Base-by-base conservation (phyloP, 306 rosid species). In the Glycine soja region DNA sequence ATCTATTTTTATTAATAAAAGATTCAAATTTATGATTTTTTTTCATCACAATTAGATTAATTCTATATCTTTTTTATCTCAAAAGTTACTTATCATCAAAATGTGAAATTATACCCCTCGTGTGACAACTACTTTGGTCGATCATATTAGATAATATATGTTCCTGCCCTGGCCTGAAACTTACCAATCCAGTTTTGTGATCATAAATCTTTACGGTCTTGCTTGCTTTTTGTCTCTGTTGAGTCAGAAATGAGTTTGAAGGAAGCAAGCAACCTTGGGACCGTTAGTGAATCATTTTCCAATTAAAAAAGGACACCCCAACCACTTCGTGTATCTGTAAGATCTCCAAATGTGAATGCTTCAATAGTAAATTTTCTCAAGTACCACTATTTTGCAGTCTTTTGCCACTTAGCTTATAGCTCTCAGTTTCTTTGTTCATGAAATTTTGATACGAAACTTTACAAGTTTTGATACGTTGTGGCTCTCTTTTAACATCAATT, bases 221-320 rank as follows among this genome's bases (percentile, higher is more conserved):
- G 82, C 53, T 80, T 62, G 74, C 68, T 64, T 51, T 77, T 72
- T 53, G 75, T 78, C 18, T 46, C 30, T 64, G 50, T 24, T 46
- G 46, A 81, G 79, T 81, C 78, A 72, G 78, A 82, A 82, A 74
- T 66, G 92, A 83, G 83, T 84, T 87, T 77, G 67, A 81, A 76
- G 83, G 51, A 89, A 88, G 95, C 88, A 82, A 84, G 83, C 72
- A 69, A 34, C 24, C 78, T 46, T 59, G 85, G 82, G 72, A 81
- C 85, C 74, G 83, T 76, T 70, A 32, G 61, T 30, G 83, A 81
- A 88, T 85, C 70, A 66, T 78, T 68, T 76, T 83, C 84, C 51
- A 13, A 24, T 24, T 24, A 24, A 32, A 69, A 86, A 80, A 45
- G 76, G 85, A 83, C 87, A 56, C 43, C 70, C 75, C 69, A 85